Conservation (phyloP, 805 yeast genomes). For the Teunomyces barrocoloradensis region DNA sequence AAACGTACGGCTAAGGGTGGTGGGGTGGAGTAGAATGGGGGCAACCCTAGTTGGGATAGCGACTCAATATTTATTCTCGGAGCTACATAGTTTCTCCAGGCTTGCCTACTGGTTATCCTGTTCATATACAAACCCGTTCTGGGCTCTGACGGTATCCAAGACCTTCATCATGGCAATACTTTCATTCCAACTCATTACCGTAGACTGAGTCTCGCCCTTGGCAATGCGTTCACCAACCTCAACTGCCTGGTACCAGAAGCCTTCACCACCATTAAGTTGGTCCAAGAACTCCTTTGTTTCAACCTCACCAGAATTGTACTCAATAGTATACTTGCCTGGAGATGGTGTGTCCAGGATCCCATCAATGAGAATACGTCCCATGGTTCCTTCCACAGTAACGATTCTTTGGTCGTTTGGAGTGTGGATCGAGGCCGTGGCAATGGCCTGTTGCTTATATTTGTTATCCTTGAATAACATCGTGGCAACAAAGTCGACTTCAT, state of each 20-base stretch:
- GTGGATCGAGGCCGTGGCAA: conserved; percentile 23
- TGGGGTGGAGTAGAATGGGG: no score
- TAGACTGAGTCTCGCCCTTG: conserved; percentile 37
- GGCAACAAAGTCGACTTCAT: conserved; percentile 43
- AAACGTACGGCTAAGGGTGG: no score
- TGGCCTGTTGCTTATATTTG: conserved; percentile 41
- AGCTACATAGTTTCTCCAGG: neutral
- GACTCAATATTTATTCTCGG: neutral
- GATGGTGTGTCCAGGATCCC: conserved; percentile 12
- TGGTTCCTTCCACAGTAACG: conserved; percentile 10
- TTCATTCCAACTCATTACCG: conserved; percentile 43
- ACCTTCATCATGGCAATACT: conserved; percentile 44
- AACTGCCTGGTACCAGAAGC: conserved; percentile 57
- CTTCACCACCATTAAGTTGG: conserved; percentile 40
- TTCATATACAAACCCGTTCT: conserved; percentile 45
- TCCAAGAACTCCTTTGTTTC: conserved; percentile 9
- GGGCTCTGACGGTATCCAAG: conserved; percentile 47
- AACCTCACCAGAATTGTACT: conserved; percentile 21
- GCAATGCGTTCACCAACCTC: conserved; percentile 47
- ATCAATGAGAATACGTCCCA: conserved; percentile 9
- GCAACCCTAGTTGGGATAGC: no score
- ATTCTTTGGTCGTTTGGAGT: conserved; percentile 8
- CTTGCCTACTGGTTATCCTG: conserved; percentile 21
- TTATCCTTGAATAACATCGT: conserved; percentile 36
- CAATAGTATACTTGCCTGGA: conserved; percentile 11